These are phyloP conservation scores for Lactarius evosmus DNA, from an alignment of 768 basidiomycete species.

Conservation along the genomic window DNA sequence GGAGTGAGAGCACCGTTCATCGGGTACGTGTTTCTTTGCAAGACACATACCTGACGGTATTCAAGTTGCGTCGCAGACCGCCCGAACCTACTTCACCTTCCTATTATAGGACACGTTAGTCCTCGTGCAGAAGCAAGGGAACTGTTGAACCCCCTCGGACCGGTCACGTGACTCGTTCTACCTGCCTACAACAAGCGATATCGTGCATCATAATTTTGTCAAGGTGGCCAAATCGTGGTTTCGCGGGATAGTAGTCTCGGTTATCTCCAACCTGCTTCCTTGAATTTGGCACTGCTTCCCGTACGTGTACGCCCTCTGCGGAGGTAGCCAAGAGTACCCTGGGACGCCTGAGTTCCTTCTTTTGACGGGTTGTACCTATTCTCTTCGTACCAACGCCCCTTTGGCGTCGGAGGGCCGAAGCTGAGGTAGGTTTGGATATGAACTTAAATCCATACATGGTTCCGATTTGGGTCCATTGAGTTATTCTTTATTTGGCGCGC, in stretches of 20 bases:
- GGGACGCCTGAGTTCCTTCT: constrained; percentile 19
- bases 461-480: neutral
- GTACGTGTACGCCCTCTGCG: constrained; percentile 7
- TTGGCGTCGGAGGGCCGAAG: neutral
- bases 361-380: too few relatives aligned
- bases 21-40: constrained; percentile 4
- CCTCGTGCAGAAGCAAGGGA: constrained; percentile 20
- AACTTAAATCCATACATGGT: neutral
- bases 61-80: constrained; percentile 19
- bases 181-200: constrained; percentile 18
- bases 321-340: neutral
- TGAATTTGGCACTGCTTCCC: constrained; percentile 16
- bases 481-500: constrained; percentile 3
- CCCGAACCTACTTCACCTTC: constrained; percentile 25
- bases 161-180: constrained; percentile 18
- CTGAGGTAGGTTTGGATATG: neutral
- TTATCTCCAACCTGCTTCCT: constrained; percentile 22
- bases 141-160: constrained; percentile 6
- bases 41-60: neutral
- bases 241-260: constrained; percentile 12
- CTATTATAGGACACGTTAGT: constrained; percentile 17
- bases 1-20: constrained; percentile 18
- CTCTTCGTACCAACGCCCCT: neutral
- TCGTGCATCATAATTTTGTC: constrained; percentile 18
- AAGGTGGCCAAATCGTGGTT: constrained; percentile 18